Base-by-base conservation (phyloP, 1,139 yeast genomes). In the Chernovozyma aurita region DNA sequence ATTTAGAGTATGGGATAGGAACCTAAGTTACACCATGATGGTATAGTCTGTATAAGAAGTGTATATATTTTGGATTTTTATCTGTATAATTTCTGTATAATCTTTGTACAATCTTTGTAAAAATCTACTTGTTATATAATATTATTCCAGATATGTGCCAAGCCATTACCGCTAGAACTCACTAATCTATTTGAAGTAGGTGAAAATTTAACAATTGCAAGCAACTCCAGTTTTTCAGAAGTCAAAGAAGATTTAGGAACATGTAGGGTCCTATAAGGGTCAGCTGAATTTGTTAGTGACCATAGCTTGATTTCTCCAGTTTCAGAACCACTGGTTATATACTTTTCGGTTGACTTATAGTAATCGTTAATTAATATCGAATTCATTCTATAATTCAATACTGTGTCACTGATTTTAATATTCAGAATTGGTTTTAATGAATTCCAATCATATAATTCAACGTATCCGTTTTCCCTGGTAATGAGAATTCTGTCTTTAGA, bases 71-170 rank as follows among this genome's bases (percentile, higher is more conserved):
- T n/a, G n/a, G n/a, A n/a, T n/a, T n/a, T n/a, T n/a, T n/a, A n/a
- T n/a, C n/a, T n/a, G n/a, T n/a, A n/a, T n/a, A n/a, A n/a, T n/a
- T n/a, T n/a, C n/a, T n/a, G n/a, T n/a, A n/a, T n/a, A n/a, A n/a
- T n/a, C n/a, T n/a, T n/a, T n/a, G n/a, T n/a, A n/a, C n/a, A n/a
- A n/a, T n/a, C n/a, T n/a, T n/a, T n/a, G n/a, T n/a, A n/a, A n/a
- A n/a, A n/a, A n/a, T n/a, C n/a, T n/a, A n/a, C n/a, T n/a, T n/a
- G n/a, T 38, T 37, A 48, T 20, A 50, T 29, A 4, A 48, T 43
- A 30, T 46, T 47, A n/a, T 55, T 50, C 63, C 61, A 56, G 12
- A 53, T 30, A 36, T 55, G 50, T 13, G 57, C 24, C 14, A 21
- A 31, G 5, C 61, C 62, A 31, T 46, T 43, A 2, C 54, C 59